These are phyloP conservation scores for Candida hungchunana DNA, from an alignment of 805 yeast species.

Conservation along the genomic window DNA sequence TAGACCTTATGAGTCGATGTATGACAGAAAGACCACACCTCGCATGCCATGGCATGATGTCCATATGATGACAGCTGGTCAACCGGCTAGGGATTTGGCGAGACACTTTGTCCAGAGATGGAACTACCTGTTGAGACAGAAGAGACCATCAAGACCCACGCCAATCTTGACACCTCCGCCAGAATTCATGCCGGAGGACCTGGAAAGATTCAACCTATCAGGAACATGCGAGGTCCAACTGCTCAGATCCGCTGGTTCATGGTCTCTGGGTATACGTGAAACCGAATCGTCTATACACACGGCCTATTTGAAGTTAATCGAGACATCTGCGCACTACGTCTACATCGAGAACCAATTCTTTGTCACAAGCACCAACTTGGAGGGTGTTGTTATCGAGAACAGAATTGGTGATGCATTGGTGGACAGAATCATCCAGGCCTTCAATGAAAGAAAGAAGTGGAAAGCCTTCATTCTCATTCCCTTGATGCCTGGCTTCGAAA, in stretches of 20 bases:
- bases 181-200: slow-evolving; percentile 72
- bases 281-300: slow-evolving; percentile 88
- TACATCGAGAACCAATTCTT: slow-evolving; percentile 96
- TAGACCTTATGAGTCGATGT: slow-evolving; percentile 87
- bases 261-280: slow-evolving; percentile 89
- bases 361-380: slow-evolving; percentile 81
- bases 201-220: slow-evolving; percentile 46
- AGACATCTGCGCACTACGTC: slow-evolving; percentile 86
- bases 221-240: slow-evolving; percentile 94
- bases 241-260: slow-evolving; percentile 80
- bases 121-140: slow-evolving; percentile 90
- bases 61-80: slow-evolving; percentile 93
- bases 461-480: slow-evolving; percentile 90
- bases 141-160: slow-evolving; percentile 90
- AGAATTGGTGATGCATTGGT: slow-evolving; percentile 95
- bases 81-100: slow-evolving; percentile 86
- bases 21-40: slow-evolving; percentile 74
- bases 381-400: slow-evolving; percentile 80
- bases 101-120: slow-evolving; percentile 97
- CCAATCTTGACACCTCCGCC: slow-evolving; percentile 92
- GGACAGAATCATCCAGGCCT: slow-evolving; percentile 91
- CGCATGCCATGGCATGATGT: slow-evolving; percentile 99
- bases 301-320: slow-evolving; percentile 88
- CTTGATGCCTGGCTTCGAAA: slow-evolving; percentile 94
- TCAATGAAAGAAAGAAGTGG: slow-evolving; percentile 74